Conservation (phyloP, 768 basidiomycete species). For the Amanita brunnescens region DNA sequence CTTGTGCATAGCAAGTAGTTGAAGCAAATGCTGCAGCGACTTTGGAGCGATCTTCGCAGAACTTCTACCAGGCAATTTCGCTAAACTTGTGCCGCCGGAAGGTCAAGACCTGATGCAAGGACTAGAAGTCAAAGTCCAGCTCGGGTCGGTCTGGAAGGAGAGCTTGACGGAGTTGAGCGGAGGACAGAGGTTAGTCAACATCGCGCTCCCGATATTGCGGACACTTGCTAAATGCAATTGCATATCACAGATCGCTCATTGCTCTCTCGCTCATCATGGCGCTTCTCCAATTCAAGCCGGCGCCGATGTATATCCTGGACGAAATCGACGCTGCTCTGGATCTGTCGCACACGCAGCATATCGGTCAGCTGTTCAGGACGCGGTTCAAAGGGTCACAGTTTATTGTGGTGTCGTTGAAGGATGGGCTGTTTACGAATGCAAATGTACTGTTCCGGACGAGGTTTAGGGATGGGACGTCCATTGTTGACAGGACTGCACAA, state of each 20-base stretch:
- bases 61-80: slow-evolving; percentile 91
- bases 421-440: slow-evolving; percentile 95
- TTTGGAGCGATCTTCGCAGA: slow-evolving; percentile 97
- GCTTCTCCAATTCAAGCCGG: slow-evolving; percentile 97
- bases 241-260: slow-evolving; percentile 74
- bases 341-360: slow-evolving; percentile 93
- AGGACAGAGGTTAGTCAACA: slow-evolving; percentile 67
- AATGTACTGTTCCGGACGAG: slow-evolving; percentile 91
- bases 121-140: slow-evolving; percentile 92
- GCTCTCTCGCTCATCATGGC: slow-evolving; percentile 98
- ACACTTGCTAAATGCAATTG: neutral
- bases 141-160: slow-evolving; percentile 96
- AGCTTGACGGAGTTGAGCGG: slow-evolving; percentile 95
- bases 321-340: slow-evolving; percentile 98
- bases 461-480: slow-evolving; percentile 89
- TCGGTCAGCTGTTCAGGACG: slow-evolving; percentile 94
- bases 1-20: neutral
- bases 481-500: slow-evolving; percentile 76
- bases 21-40: slow-evolving; percentile 45
- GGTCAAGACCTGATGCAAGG: slow-evolving; percentile 91
- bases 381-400: slow-evolving; percentile 98
- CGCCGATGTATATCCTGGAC: slow-evolving; percentile 98
- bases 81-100: slow-evolving; percentile 90
- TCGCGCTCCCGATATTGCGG: neutral
- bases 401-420: slow-evolving; percentile 95